These are phyloP conservation scores for Pleurostoma richardsiae DNA, from an alignment of 2,329 filamentous ascomycete genomes.

Conservation along the genomic window DNA sequence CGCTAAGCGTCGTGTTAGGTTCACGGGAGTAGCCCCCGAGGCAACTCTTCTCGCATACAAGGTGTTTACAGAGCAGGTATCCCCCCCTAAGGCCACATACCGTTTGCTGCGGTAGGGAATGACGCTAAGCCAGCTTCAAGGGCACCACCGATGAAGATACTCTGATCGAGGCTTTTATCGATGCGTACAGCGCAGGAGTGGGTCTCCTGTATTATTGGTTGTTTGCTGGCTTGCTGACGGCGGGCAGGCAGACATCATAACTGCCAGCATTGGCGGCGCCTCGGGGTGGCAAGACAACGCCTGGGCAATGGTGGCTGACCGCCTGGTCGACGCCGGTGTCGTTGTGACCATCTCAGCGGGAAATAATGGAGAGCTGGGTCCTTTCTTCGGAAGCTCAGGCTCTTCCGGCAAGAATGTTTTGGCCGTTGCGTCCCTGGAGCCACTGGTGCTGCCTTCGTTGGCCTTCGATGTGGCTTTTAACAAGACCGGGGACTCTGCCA, in stretches of 20 bases:
- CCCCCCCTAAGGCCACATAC: background rate
- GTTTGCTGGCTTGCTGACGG: background rate
- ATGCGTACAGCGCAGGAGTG: slow-evolving; percentile 26
- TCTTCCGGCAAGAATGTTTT: slow-evolving; percentile 6
- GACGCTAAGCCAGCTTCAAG: background rate
- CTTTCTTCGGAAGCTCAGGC: slow-evolving; percentile 3
- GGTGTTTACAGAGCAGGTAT: slow-evolving; percentile 12
- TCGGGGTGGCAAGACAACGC: slow-evolving; percentile 6
- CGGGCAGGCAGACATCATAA: slow-evolving; percentile 6
- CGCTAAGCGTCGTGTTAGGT: slow-evolving; percentile 3
- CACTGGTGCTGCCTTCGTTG: slow-evolving; percentile 8
- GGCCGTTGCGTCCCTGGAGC: slow-evolving; percentile 2
- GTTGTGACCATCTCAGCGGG: slow-evolving; percentile 7
- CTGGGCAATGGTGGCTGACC: slow-evolving; percentile 8
- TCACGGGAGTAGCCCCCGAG: slow-evolving; percentile 16
- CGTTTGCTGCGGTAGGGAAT: no score
- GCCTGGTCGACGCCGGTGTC: slow-evolving; percentile 6
- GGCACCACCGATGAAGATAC: slow-evolving; percentile 18
- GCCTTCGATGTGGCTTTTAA: slow-evolving; percentile 6
- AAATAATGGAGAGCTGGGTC: slow-evolving; percentile 3
- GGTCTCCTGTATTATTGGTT: background rate
- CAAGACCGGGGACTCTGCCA: slow-evolving; percentile 7
- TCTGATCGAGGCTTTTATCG: slow-evolving; percentile 27
- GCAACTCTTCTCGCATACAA: slow-evolving; percentile 16
- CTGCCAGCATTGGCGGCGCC: slow-evolving; percentile 3